These are phyloP conservation scores for Colletotrichum sp. DNA, from an alignment of 2,329 filamentous ascomycete genomes.

Conservation along the genomic window DNA sequence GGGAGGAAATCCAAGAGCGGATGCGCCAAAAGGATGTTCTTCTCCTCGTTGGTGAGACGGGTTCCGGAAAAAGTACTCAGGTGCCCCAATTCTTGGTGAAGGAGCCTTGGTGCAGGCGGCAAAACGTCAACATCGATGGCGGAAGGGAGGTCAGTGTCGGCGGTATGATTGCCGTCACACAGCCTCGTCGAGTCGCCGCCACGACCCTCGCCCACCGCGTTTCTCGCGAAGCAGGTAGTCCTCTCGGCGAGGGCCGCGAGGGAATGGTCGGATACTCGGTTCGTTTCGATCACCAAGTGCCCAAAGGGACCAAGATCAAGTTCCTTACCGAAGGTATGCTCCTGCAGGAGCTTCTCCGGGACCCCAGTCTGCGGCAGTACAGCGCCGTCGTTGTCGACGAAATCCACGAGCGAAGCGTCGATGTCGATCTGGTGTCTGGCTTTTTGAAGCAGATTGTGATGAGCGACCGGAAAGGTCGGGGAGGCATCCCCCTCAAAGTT, in stretches of 20 bases:
- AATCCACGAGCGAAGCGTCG: constrained; percentile 93
- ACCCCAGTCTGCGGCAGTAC: constrained; percentile 83
- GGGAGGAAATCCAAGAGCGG: constrained; percentile 69
- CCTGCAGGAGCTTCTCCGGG: constrained; percentile 88
- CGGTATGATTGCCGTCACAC: constrained; percentile 89
- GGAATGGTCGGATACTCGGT: constrained; percentile 87
- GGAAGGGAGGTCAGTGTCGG: constrained; percentile 61
- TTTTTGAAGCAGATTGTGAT: constrained; percentile 82
- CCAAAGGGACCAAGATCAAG: constrained; percentile 85
- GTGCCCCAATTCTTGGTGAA: constrained; percentile 86
- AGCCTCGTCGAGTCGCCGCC: constrained; percentile 91
- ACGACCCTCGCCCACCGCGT: constrained; percentile 90
- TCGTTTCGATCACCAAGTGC: constrained; percentile 87
- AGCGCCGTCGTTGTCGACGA: constrained; percentile 94
- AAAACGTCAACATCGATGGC: constrained; percentile 53
- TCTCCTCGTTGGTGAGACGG: constrained; percentile 90
- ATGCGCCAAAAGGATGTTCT: constrained; percentile 75
- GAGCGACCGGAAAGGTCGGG: constrained; percentile 66
- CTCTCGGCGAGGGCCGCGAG: constrained; percentile 47
- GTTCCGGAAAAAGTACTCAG: constrained; percentile 96
- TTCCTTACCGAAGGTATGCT: constrained; percentile 97
- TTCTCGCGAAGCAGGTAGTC: constrained; percentile 73
- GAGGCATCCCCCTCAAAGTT: constrained; percentile 81
- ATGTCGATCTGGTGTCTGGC: constrained; percentile 89
- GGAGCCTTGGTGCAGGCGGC: constrained; percentile 78